Conservation (phyloP, 306 rosid genomes). For the Pyrus communis region DNA sequence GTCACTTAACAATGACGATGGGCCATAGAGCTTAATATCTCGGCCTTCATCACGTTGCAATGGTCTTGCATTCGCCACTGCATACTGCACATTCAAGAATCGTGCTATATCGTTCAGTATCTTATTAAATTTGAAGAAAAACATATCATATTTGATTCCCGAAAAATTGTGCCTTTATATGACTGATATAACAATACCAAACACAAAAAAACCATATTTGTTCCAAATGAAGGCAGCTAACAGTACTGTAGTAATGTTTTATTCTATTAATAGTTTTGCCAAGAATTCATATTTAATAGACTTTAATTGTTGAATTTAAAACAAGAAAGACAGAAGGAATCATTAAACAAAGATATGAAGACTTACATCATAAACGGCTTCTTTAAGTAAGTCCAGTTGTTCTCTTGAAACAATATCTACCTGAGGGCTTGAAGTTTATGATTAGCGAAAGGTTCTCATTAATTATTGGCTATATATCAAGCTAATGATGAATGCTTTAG, state of each 20-base stretch:
- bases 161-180: no score
- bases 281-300: neutral
- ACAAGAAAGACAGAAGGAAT: neutral
- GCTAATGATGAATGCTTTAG: neutral
- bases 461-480: neutral
- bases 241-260: no score
- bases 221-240: no score
- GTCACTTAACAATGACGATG: neutral
- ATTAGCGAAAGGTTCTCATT: neutral
- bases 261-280: neutral
- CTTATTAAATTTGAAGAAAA: no score
- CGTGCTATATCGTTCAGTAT: no score
- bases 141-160: no score
- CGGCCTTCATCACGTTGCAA: slow-evolving; percentile 23
- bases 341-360: neutral
- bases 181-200: no score
- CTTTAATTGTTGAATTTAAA: neutral
- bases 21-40: slow-evolving; percentile 5
- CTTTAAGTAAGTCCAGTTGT: slow-evolving; percentile 23
- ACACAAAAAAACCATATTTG: no score
- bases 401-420: slow-evolving; percentile 11
- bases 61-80: slow-evolving; percentile 31
- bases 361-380: slow-evolving; percentile 27
- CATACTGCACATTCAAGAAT: slow-evolving; percentile 12
- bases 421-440: neutral